Conservation (phyloP, 495 filamentous ascomycete genomes). For the Podospora sp. region DNA sequence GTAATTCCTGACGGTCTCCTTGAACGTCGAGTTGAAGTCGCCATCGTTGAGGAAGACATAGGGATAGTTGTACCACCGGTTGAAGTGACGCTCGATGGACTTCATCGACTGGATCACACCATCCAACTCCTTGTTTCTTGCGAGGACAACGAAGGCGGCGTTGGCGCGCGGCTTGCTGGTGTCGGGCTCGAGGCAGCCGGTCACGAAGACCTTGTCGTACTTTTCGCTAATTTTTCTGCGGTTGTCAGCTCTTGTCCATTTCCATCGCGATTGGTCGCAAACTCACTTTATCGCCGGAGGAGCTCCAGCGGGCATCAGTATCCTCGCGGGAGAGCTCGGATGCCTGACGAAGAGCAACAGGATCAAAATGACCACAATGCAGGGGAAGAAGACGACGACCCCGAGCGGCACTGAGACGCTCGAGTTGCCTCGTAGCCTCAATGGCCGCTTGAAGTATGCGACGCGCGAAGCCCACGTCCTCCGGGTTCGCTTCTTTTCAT, state of each 20-base stretch:
- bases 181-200: constrained; percentile 77
- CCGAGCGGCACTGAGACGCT: constrained; percentile 92
- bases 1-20: constrained; percentile 84
- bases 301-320: constrained; percentile 85
- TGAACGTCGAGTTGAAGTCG: constrained; percentile 93
- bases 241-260: constrained; percentile 14
- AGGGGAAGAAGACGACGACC: constrained; percentile 89
- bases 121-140: constrained; percentile 93
- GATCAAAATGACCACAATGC: constrained; percentile 89
- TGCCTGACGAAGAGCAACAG: constrained; percentile 87
- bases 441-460: constrained; percentile 83
- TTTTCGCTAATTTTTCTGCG: constrained; percentile 94
- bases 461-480: constrained; percentile 54
- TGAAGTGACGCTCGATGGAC: constrained; percentile 98
- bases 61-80: constrained; percentile 97
- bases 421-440: constrained; percentile 92
- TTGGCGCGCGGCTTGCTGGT: constrained; percentile 73
- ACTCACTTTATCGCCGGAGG: constrained; percentile 87
- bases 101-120: constrained; percentile 96
- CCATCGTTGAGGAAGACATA: constrained; percentile 99
- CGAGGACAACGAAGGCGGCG: constrained; percentile 93
- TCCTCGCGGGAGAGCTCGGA: constrained; percentile 77
- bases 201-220: constrained; percentile 93
- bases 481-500: constrained; percentile 44
- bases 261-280: not conserved